Evolutionary conservation across 208 protist species (phyloP).

Genomic region (Plasmodiophora brassicae): DNA sequence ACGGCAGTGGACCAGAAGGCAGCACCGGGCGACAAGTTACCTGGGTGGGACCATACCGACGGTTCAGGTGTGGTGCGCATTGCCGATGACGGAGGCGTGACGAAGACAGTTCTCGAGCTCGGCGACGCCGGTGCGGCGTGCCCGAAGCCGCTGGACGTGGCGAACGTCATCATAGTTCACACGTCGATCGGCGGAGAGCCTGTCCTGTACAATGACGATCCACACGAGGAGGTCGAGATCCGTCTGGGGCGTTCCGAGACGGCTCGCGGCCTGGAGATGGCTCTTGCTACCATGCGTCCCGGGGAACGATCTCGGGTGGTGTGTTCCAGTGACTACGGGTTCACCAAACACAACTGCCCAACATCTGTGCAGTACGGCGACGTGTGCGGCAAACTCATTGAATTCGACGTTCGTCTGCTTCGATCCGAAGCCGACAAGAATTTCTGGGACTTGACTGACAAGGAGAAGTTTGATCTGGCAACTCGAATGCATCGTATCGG

Average conservation of each 20-base stretch:
- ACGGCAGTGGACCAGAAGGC: too few relatives aligned
- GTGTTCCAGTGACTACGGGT: not conserved
- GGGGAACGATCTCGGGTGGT: not conserved
- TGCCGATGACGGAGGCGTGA: too few relatives aligned
- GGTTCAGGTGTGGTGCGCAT: too few relatives aligned
- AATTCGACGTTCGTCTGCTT: not conserved
- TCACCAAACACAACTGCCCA: not conserved
- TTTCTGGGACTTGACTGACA: not conserved
- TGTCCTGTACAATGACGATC: too few relatives aligned
- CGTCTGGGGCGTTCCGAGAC: constrained; percentile 1
- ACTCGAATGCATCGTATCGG: not conserved
- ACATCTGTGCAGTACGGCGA: not conserved
- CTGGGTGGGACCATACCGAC: too few relatives aligned
- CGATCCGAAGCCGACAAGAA: not conserved
- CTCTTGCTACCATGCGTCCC: not conserved
- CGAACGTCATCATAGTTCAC: too few relatives aligned
- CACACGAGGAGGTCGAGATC: not conserved
- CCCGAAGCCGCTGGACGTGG: too few relatives aligned
- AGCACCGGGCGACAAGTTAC: too few relatives aligned
- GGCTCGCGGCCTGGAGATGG: not conserved
- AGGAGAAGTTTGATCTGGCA: not conserved
- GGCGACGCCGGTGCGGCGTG: too few relatives aligned
- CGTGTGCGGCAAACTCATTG: not conserved
- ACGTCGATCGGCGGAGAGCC: too few relatives aligned
- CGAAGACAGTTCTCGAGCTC: too few relatives aligned